Evolutionary conservation across 1,139 yeast species (phyloP), one percentile per base, ranked within the genome.

Genomic region (Yamadazyma spencermartinsiae): DNA sequence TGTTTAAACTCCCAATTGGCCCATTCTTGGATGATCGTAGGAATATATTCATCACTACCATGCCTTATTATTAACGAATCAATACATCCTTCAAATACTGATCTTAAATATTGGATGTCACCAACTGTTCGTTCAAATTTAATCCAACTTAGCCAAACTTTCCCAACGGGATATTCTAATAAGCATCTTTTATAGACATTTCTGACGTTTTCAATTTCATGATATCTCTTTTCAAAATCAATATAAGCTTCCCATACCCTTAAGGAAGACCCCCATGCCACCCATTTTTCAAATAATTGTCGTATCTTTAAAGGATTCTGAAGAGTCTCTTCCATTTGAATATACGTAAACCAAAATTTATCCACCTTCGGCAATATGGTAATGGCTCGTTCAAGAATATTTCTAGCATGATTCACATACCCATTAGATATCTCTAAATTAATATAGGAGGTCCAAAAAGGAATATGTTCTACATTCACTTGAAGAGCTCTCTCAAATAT

Each of bases 321-420:
- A 33, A 89, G 61, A 1, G 85, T 74, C 58, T 90, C 98, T 59
- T 89, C 98, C 12, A 92, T 76, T 31, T 85, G 82, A 4, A 86
- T 82, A 48, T 85, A 86, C 42, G 83, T 72, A 53, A 78, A 87
- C 98, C 98, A 92, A 21, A 92, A 64, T 57, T 90, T 90, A 50
- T 84, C 92, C 4, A 85, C 81, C 24, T 87, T 65, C 0, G 98
- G 98, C 13, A 90, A 63, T 0, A 79, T 61, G 1, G 82, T 74
- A 0, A 86, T 81, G 0, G 90, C 95, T 28, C 98, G 64, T 40
- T 88, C 92, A 31, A 92, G 65, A 23, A 92, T 51, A 54, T 90
- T 90, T 44, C 97, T 65, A 0, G 98, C 98, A 63, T 90, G 97
- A 54, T 88, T 88, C 38, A 88, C 73, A 52, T 86, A 87, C 46